Conservation (phyloP, 2,329 filamentous ascomycete genomes). For the Periconia sp. region DNA sequence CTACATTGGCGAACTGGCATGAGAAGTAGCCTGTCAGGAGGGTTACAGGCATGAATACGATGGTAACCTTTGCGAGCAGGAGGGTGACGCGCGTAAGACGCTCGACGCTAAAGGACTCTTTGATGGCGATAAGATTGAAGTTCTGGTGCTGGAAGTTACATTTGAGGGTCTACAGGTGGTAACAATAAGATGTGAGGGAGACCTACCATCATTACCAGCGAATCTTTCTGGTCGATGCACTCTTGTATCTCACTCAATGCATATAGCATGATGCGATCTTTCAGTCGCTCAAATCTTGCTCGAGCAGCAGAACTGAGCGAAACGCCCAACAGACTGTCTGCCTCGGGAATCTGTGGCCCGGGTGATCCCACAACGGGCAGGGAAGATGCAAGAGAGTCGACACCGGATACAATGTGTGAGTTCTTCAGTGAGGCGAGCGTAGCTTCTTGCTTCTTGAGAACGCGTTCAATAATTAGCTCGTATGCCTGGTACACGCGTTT, state of each 20-base stretch:
- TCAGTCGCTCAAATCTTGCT: constrained; percentile 65
- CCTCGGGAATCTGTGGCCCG: constrained; percentile 35
- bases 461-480: constrained; percentile 64
- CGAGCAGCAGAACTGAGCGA: constrained; percentile 57
- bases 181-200: no score
- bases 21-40: constrained; percentile 79
- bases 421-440: constrained; percentile 53
- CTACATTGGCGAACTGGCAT: constrained; percentile 65
- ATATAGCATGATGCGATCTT: constrained; percentile 65
- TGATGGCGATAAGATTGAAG: constrained; percentile 77
- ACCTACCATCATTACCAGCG: no score
- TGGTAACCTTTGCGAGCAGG: constrained; percentile 74
- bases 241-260: constrained; percentile 68
- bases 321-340: constrained; percentile 51
- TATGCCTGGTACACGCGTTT: constrained; percentile 68
- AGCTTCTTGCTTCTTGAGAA: constrained; percentile 56
- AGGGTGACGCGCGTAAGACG: constrained; percentile 74
- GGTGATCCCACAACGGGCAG: constrained; percentile 17
- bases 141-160: no score
- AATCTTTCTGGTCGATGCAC: constrained; percentile 66
- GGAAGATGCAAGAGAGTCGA: constrained; percentile 37
- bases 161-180: no score
- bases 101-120: constrained; percentile 74
- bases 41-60: constrained; percentile 76
- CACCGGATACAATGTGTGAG: constrained; percentile 46